Evolutionary conservation across 2,329 filamentous ascomycete genomes (phyloP), one percentile per base, ranked within the genome.

Genomic region (Colletotrichum godetiae): DNA sequence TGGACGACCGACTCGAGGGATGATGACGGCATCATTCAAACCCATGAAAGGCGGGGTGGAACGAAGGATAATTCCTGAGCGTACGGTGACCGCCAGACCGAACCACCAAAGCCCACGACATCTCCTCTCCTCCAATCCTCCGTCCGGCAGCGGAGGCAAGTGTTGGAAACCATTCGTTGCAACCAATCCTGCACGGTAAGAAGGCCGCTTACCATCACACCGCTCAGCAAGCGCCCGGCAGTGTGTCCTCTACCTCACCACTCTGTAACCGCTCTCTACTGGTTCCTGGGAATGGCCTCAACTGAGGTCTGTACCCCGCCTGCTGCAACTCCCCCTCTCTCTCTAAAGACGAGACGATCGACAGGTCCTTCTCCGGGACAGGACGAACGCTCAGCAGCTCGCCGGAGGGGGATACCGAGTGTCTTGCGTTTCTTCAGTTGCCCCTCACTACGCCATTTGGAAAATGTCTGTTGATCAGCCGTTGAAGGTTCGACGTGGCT

Each of bases 361-460:
- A 66, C 60, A 29, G 29, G 35, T 46, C 29, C 24, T 27, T 49
- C 19, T 69, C 55, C 55, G 42, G 59, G 33, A 29, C 35, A 15
- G 49, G 56, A 60, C 22, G 37, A 57, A 57, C 49, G 29, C 61
- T 59, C 55, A 22, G 24, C 46, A 33, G 22, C 24, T 27, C 37
- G 19, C 15, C 60, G 49, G 52, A 53, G 42, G 24, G 24, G 59
- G 37, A 33, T 13, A 57, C 27, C 52, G 37, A 42, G 27, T 33
- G 33, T 60, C 60, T 42, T 70, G 67, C 61, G 66, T 70, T 70
- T 70, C 71, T 73, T 73, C 67, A 70, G 61, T 65, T 72, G 56
- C 33, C 49, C 24, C 52, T 31, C 22, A 49, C 33, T 27, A 29
- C 33, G 19, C 49, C 61, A 46, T 31, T 62, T 57, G 37, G 46